phyloP scores from a whole-genome alignment of 371 early-diverging fungal genomes.

The Polyrhizophydium stewartii region DNA sequence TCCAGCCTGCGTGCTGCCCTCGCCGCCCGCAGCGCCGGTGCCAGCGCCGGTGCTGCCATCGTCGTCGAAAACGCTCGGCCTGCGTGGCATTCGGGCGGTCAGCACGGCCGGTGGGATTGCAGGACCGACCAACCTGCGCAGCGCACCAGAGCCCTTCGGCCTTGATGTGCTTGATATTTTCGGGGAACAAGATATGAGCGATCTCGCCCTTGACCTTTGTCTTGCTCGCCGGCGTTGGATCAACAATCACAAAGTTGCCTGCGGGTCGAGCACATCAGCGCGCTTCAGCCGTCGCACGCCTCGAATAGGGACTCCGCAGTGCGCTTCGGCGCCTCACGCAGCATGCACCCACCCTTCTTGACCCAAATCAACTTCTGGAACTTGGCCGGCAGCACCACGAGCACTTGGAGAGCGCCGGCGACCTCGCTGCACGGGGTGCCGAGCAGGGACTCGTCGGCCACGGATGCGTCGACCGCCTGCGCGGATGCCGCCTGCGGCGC shows the following conservation, averaged over 20 bases:
- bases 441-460: not conserved
- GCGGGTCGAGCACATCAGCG: too few relatives aligned
- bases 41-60: too few relatives aligned
- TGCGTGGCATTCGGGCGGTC: too few relatives aligned
- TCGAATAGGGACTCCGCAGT: too few relatives aligned
- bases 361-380: slow-evolving; percentile 83
- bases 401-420: slow-evolving; percentile 34
- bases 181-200: slow-evolving; percentile 65
- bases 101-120: too few relatives aligned
- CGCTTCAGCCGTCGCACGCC: too few relatives aligned
- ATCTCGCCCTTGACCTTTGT: slow-evolving; percentile 79
- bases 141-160: slow-evolving; percentile 17
- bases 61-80: too few relatives aligned
- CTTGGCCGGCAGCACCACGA: slow-evolving; percentile 70
- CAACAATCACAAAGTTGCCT: slow-evolving; percentile 21
- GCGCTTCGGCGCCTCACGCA: too few relatives aligned
- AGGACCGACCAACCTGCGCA: too few relatives aligned
- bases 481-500: not conserved
- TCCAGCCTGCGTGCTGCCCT: not conserved
- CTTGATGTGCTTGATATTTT: slow-evolving; percentile 69
- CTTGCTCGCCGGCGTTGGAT: slow-evolving; percentile 34
- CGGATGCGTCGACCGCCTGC: not conserved
- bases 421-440: not conserved
- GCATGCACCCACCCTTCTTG: slow-evolving; percentile 57
- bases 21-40: too few relatives aligned